Evolutionary conservation across 257 asterid genomes (phyloP).

Genomic region (Primulina eburnea): DNA sequence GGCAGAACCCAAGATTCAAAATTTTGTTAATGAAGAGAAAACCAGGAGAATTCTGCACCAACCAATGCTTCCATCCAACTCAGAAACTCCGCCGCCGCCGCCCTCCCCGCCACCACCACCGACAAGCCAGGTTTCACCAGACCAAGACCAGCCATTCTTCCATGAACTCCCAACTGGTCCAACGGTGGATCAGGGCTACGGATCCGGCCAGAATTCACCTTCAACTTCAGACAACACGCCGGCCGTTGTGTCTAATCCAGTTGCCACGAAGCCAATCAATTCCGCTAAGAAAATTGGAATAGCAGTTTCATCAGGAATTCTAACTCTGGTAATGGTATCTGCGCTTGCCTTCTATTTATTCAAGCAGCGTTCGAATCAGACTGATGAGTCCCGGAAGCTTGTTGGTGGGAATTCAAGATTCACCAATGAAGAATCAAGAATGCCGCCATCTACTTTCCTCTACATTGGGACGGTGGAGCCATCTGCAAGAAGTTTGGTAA

Average conservation of each 20-base stretch:
- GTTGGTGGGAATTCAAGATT: constrained; percentile 44
- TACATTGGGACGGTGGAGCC: constrained; percentile 98
- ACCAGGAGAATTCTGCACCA: neutral
- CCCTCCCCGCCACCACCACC: constrained; percentile 22
- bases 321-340: constrained; percentile 58
- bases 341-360: constrained; percentile 56
- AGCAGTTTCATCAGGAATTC: constrained; percentile 52
- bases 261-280: constrained; percentile 33
- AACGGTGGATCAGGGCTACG: constrained; percentile 38
- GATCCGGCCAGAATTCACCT: constrained; percentile 34
- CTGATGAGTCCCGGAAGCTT: constrained; percentile 60
- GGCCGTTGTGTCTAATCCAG: constrained; percentile 36
- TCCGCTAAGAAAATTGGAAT: constrained; percentile 60
- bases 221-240: constrained; percentile 38
- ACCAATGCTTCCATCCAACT: neutral
- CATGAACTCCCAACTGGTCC: constrained; percentile 67
- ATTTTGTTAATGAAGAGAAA: neutral
- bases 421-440: constrained; percentile 53
- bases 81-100: constrained; percentile 32
- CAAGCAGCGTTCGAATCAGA: constrained; percentile 45
- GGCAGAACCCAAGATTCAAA: neutral
- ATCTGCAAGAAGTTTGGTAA: constrained; percentile 37
- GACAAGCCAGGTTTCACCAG: constrained; percentile 36
- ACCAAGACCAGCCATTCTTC: constrained; percentile 86
- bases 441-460: constrained; percentile 75